These are phyloP conservation scores for Cicer arietinum DNA, from an alignment of 306 rosid genomes.

Conservation along the genomic window DNA sequence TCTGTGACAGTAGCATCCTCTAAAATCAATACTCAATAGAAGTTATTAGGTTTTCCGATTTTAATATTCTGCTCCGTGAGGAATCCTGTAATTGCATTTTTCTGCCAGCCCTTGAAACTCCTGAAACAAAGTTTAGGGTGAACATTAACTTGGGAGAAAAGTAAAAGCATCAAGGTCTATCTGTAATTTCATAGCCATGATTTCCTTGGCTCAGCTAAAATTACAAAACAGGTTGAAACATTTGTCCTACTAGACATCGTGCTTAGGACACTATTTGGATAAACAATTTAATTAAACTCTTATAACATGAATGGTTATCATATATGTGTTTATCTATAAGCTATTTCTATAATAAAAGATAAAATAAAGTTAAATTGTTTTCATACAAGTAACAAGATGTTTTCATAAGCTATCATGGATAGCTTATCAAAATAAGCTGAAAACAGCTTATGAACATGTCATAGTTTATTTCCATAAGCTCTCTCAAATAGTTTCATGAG, in stretches of 20 bases:
- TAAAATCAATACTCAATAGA: slow-evolving; percentile 55
- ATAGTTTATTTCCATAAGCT: too few relatives aligned
- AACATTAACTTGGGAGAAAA: slow-evolving; percentile 27
- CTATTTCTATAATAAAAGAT: too few relatives aligned
- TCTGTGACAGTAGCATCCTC: slow-evolving; percentile 11
- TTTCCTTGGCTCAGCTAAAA: slow-evolving; percentile 10
- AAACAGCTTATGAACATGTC: too few relatives aligned
- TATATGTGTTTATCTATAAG: too few relatives aligned
- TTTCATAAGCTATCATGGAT: too few relatives aligned
- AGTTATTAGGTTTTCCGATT: slow-evolving; percentile 79
- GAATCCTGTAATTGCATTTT: slow-evolving; percentile 79
- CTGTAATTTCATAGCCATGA: neutral
- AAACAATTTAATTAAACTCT: too few relatives aligned
- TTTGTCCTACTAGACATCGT: neutral
- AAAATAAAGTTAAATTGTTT: too few relatives aligned
- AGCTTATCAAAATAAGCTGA: too few relatives aligned
- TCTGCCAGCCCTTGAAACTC: slow-evolving; percentile 98
- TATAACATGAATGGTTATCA: too few relatives aligned
- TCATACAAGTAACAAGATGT: too few relatives aligned
- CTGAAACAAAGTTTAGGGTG: slow-evolving; percentile 52
- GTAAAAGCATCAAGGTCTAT: slow-evolving; percentile 13
- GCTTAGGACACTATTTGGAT: neutral
- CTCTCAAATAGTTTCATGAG: too few relatives aligned
- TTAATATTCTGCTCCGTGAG: slow-evolving; percentile 64
- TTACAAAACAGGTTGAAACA: neutral